Conservation (phyloP, 441 rosid species). For the Melianthus villosus region DNA sequence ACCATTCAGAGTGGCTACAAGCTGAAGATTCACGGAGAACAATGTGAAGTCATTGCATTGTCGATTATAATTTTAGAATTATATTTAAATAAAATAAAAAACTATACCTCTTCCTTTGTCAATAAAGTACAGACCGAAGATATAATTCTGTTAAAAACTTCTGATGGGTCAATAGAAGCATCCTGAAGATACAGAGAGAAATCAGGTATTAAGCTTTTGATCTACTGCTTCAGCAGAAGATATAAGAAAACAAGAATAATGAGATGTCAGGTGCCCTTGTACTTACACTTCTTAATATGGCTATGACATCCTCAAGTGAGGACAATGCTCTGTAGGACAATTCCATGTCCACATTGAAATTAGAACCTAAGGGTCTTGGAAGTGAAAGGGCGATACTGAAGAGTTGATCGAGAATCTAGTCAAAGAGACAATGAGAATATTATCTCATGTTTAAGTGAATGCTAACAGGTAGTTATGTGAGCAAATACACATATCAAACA, state of each 20-base stretch:
- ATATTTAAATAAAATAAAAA: slow-evolving; percentile 11
- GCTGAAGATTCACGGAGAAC: slow-evolving; percentile 43
- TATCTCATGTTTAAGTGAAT: slow-evolving; percentile 4
- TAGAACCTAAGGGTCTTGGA: slow-evolving; percentile 55
- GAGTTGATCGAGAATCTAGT: slow-evolving; percentile 83
- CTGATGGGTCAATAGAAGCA: slow-evolving; percentile 98
- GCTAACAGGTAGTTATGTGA: no score
- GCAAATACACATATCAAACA: no score
- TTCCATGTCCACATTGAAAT: slow-evolving; percentile 41
- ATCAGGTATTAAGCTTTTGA: not conserved
- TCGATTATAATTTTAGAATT: slow-evolving; percentile 1
- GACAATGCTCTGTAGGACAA: slow-evolving; percentile 65
- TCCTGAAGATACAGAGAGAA: slow-evolving; percentile 38
- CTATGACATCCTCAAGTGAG: slow-evolving; percentile 95
- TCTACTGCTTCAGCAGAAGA: no score
- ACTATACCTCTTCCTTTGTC: slow-evolving; percentile 62
- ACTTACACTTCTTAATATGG: slow-evolving; percentile 86
- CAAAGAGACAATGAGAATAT: slow-evolving; percentile 10
- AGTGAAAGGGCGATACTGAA: slow-evolving; percentile 93
- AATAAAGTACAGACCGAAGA: slow-evolving; percentile 63
- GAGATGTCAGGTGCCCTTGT: slow-evolving; percentile 3
- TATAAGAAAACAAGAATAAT: slow-evolving; percentile 9
- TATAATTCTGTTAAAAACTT: slow-evolving; percentile 91
- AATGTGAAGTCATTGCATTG: slow-evolving; percentile 7
- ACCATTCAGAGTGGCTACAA: slow-evolving; percentile 61